These are phyloP conservation scores for Cyberlindnera samutprakarnensis DNA, from an alignment of 805 yeast genomes.

Conservation along the genomic window DNA sequence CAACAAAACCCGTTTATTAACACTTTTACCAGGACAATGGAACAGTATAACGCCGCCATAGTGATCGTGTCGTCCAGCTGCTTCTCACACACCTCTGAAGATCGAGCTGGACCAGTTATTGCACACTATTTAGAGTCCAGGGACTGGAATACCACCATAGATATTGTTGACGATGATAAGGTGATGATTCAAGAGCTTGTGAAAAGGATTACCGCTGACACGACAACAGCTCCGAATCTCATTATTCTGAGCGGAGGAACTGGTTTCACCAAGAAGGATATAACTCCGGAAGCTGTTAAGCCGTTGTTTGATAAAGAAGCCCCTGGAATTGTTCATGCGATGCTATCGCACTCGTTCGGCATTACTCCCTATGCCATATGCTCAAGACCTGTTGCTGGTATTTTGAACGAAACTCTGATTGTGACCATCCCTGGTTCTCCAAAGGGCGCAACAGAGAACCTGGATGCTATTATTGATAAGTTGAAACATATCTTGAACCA, in stretches of 20 bases:
- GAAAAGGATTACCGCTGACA: not conserved
- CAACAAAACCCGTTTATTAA: too few relatives aligned
- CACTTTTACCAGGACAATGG: not conserved
- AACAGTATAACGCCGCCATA: slow-evolving; percentile 1
- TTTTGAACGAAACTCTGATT: slow-evolving; percentile 28
- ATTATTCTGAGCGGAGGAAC: slow-evolving; percentile 48
- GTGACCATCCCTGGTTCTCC: slow-evolving; percentile 48
- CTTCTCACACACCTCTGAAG: not conserved
- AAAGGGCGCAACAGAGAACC: slow-evolving; percentile 38
- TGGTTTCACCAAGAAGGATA: slow-evolving; percentile 38
- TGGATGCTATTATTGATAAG: slow-evolving; percentile 29
- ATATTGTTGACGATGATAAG: slow-evolving; percentile 1
- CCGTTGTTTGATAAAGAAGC: slow-evolving; percentile 37
- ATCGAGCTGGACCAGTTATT: slow-evolving; percentile 3
- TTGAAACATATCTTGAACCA: slow-evolving; percentile 39
- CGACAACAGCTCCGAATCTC: slow-evolving; percentile 9
- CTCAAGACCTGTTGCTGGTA: slow-evolving; percentile 46
- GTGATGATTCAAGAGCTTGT: slow-evolving; percentile 2
- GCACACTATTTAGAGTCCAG: not conserved
- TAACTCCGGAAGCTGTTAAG: slow-evolving; percentile 43
- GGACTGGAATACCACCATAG: too few relatives aligned
- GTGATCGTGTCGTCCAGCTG: slow-evolving; percentile 4
- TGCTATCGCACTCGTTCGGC: slow-evolving; percentile 35
- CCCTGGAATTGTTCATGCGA: slow-evolving; percentile 41
- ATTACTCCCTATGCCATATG: slow-evolving; percentile 42